These are phyloP conservation scores for Calycina herbarum DNA, from an alignment of 2,329 filamentous ascomycete genomes.

Conservation along the genomic window DNA sequence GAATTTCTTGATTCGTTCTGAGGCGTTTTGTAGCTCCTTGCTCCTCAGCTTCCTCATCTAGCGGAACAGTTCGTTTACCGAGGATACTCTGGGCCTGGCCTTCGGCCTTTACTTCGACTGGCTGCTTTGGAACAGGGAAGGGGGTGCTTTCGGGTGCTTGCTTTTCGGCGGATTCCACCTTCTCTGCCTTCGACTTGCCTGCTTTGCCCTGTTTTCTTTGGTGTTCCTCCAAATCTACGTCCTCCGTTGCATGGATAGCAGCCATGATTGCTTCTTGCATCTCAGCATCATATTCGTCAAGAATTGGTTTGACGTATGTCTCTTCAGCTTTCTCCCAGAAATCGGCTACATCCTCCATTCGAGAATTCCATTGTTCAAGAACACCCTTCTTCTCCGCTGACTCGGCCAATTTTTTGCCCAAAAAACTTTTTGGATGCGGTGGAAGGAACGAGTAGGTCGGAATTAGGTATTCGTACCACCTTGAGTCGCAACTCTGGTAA, in stretches of 20 bases:
- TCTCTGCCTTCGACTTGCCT: constrained; percentile 14
- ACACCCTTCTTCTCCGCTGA: constrained; percentile 72
- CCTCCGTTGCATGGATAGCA: constrained; percentile 50
- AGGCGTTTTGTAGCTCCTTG: not conserved
- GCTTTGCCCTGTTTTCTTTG: constrained; percentile 19
- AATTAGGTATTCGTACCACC: constrained; percentile 97
- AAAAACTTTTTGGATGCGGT: constrained; percentile 82
- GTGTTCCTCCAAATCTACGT: constrained; percentile 25
- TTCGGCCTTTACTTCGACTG: constrained; percentile 11
- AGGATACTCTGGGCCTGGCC: not conserved
- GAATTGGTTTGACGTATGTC: constrained; percentile 71
- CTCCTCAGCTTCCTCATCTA: not conserved
- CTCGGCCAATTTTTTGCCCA: constrained; percentile 82
- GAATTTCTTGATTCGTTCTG: not conserved
- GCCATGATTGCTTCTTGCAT: constrained; percentile 63
- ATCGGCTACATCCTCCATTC: constrained; percentile 73
- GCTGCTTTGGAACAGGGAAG: not conserved
- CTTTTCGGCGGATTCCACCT: not conserved
- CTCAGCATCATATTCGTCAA: constrained; percentile 62
- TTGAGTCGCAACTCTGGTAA: constrained; percentile 91
- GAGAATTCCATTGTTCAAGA: constrained; percentile 64
- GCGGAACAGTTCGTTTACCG: not conserved
- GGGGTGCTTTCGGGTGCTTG: not conserved
- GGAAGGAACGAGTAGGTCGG: constrained; percentile 91
- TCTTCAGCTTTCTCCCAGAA: constrained; percentile 87